These are phyloP conservation scores for Populus deltoides DNA, from an alignment of 345 rosid species.

Conservation along the genomic window DNA sequence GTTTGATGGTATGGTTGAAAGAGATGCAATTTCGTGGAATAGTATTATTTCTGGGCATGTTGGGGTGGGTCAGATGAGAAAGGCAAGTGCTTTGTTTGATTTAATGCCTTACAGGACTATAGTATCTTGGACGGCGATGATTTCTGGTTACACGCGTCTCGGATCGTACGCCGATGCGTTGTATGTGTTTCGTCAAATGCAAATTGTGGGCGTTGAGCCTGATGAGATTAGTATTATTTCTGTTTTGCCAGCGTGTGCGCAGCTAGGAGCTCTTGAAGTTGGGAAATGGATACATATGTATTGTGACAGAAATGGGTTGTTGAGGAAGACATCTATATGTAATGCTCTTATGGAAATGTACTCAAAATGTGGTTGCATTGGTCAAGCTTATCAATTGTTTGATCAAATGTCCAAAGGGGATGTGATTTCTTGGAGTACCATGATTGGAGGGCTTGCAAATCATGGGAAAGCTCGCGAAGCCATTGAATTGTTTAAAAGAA, in stretches of 20 bases:
- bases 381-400: constrained; percentile 15
- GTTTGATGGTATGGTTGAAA: constrained; percentile 20
- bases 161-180: constrained; percentile 20
- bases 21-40: constrained; percentile 16
- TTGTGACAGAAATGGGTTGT: constrained; percentile 20
- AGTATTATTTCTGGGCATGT: constrained; percentile 15
- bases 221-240: constrained; percentile 22
- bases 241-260: constrained; percentile 23
- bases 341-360: constrained; percentile 22
- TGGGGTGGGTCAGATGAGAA: constrained; percentile 23
- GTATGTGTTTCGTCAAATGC: constrained; percentile 19
- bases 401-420: constrained; percentile 10
- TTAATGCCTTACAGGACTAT: constrained; percentile 12
- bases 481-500: constrained; percentile 17
- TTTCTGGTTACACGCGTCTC: constrained; percentile 3
- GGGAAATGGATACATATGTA: constrained; percentile 23
- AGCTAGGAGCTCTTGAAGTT: constrained; percentile 23
- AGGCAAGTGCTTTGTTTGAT: constrained; percentile 16
- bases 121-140: constrained; percentile 22
- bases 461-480: constrained; percentile 22
- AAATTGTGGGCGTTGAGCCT: constrained; percentile 17
- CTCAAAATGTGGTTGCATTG: constrained; percentile 23
- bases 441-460: constrained; percentile 17
- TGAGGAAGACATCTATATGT: constrained; percentile 11
- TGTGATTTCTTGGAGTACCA: constrained; percentile 25